Percentiles rank a stretch among this genome's conserved stretches.
phyloP scores from a whole-genome alignment of 2,329 filamentous ascomycete species.

The Xylariaceae sp. region DNA sequence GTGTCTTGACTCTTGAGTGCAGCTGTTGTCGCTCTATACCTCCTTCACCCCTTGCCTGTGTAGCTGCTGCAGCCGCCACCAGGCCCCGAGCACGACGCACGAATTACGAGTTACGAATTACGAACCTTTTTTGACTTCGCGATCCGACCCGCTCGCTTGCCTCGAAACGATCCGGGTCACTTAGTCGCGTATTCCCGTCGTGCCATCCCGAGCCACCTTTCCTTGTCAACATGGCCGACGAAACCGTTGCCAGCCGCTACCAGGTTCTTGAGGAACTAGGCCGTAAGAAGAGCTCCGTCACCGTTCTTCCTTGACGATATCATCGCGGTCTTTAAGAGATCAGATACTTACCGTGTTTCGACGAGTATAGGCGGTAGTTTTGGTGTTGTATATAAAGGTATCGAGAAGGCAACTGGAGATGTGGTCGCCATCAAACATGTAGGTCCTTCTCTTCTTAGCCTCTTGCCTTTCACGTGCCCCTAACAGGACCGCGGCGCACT shows the following conservation, averaged over 20 bases:
- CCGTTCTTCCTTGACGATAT: constrained; percentile 5
- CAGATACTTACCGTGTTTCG: constrained; percentile 10
- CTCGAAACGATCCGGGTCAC: too few species aligned
- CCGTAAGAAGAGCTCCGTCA: constrained; percentile 54
- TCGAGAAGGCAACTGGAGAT: constrained; percentile 84
- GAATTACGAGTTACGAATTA: not conserved
- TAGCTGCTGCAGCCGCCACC: constrained; percentile 13
- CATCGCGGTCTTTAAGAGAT: not conserved
- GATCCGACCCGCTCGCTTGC: too few species aligned
- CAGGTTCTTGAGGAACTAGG: constrained; percentile 95
- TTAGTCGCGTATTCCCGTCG: not conserved
- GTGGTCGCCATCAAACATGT: constrained; percentile 97
- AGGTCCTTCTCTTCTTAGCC: constrained; percentile 34
- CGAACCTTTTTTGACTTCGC: too few species aligned
- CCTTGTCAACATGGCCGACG: constrained; percentile 46
- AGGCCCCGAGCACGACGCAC: not conserved
- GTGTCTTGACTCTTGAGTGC: constrained; percentile 4
- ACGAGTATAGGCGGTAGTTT: constrained; percentile 74
- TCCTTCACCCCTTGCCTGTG: not conserved
- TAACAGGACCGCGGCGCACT: constrained; percentile 4
- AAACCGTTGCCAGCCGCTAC: constrained; percentile 76
- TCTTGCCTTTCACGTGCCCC: not conserved
- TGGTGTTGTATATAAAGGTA: constrained; percentile 93
- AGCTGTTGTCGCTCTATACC: not conserved
- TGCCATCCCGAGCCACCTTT: not conserved